Evolutionary conservation across 192 early-diverging fungal genomes (phyloP).

Genomic region (Dissophora globulifera): DNA sequence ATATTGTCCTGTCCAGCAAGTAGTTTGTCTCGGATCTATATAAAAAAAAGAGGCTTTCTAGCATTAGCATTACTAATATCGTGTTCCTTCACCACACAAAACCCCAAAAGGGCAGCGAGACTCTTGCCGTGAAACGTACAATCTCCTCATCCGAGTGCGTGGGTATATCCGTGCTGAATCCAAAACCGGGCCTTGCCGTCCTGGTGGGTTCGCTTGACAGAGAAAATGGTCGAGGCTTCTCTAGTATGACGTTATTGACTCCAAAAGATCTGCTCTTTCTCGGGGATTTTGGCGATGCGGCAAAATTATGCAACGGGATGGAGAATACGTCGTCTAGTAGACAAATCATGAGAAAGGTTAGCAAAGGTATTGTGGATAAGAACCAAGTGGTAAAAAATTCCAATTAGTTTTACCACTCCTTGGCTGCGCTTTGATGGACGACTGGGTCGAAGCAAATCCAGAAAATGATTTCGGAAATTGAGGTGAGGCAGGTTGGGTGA

Average conservation of each 20-base stretch:
- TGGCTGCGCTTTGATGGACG: slow-evolving; percentile 4
- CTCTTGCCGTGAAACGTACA: too few species aligned
- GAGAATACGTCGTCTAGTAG: slow-evolving; percentile 19
- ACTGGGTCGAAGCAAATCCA: slow-evolving; percentile 17
- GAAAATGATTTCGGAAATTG: slow-evolving; percentile 17
- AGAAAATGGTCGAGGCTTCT: slow-evolving; percentile 16
- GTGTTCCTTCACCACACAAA: too few species aligned
- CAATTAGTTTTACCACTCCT: slow-evolving; percentile 13
- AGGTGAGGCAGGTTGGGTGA: neutral
- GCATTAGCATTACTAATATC: too few species aligned
- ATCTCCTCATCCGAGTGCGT: slow-evolving; percentile 33
- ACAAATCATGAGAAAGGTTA: neutral
- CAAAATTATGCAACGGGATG: slow-evolving; percentile 18
- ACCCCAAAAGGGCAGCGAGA: too few species aligned
- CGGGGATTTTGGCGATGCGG: slow-evolving; percentile 8
- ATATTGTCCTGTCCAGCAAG: slow-evolving; percentile 7
- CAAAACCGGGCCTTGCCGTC: slow-evolving; percentile 7
- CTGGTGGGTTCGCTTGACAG: neutral
- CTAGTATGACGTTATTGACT: neutral
- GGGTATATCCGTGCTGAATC: slow-evolving; percentile 24
- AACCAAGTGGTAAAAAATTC: neutral
- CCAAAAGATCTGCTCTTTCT: slow-evolving; percentile 12
- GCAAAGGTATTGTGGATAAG: neutral
- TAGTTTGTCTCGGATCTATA: slow-evolving; percentile 33
- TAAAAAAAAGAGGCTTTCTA: too few species aligned